phyloP scores from a whole-genome alignment of 306 rosid species.

The Comarum palustre region DNA sequence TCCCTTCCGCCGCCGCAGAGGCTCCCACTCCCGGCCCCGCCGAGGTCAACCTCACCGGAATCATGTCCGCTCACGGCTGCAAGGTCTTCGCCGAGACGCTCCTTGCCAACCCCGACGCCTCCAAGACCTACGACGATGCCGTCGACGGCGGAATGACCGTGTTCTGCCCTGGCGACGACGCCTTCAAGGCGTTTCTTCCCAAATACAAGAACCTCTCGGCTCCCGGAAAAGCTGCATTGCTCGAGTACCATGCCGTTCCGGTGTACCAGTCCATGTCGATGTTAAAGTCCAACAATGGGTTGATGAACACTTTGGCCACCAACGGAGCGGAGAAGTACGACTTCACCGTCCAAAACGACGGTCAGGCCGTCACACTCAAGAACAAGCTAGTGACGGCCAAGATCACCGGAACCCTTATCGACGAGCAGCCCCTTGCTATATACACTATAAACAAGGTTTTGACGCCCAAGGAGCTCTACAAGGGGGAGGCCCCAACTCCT shows the following conservation, averaged over 20 bases:
- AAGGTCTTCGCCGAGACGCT: slow-evolving; percentile 65
- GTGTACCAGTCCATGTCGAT: slow-evolving; percentile 50
- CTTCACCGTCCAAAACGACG: slow-evolving; percentile 78
- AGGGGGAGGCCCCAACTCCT: slow-evolving; percentile 42
- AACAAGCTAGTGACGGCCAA: slow-evolving; percentile 56
- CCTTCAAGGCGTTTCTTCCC: slow-evolving; percentile 51
- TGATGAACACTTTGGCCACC: slow-evolving; percentile 69
- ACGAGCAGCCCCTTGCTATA: slow-evolving; percentile 63
- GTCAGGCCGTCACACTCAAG: slow-evolving; percentile 55
- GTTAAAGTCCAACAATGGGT: slow-evolving; percentile 67
- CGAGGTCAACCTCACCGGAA: slow-evolving; percentile 49
- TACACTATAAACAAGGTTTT: slow-evolving; percentile 58
- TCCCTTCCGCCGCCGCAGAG: slow-evolving; percentile 64
- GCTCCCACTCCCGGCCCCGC: slow-evolving; percentile 69
- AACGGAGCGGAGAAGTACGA: slow-evolving; percentile 68
- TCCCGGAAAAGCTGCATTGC: slow-evolving; percentile 48
- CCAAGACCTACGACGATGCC: slow-evolving; percentile 35
- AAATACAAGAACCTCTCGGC: slow-evolving; percentile 66
- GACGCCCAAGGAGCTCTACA: slow-evolving; percentile 63
- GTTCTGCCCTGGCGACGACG: slow-evolving; percentile 76
- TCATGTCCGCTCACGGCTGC: slow-evolving; percentile 75
- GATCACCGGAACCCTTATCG: slow-evolving; percentile 60
- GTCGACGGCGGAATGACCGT: slow-evolving; percentile 62
- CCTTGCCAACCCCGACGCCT: slow-evolving; percentile 31
- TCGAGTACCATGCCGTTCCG: slow-evolving; percentile 67